Evolutionary conservation across 345 rosid genomes (phyloP), one percentile per base, ranked within the genome.

Genomic region (Cardamine resedifolia): DNA sequence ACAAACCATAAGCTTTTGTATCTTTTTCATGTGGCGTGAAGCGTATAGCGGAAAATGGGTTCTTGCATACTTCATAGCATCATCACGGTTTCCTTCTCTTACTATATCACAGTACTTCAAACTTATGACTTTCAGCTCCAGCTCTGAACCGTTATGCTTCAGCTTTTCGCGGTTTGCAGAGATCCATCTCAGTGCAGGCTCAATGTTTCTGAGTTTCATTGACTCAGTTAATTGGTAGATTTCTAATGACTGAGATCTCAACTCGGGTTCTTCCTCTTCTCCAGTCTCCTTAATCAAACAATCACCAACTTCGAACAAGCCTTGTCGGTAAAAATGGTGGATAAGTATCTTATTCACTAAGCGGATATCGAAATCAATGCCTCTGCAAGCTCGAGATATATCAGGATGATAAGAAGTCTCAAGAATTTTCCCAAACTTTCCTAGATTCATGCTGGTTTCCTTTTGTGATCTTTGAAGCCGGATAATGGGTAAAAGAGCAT

Each of bases 291-390:
- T 77, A 60, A 80, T 74, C 11, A 91, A 74, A 80, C 83, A 85
- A 77, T 94, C 96, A 45, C 97, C 96, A 19, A 88, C 65, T 70
- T 91, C 93, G 77, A 94, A 89, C 79, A 85, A 81, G 21, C 97
- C 96, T 53, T 83, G 85, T 76, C 78, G 77, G 76, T 94, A 89
- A 36, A 88, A 84, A 76, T 91, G 92, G 66, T 74, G 73, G 6
- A 86, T 83, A 82, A 89, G 77, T 64, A 94, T 81, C 70, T 88
- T 84, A 79, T 85, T 86, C 64, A 88, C 79, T 23, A 80, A 62
- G 52, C 72, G 77, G 68, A 68, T 55, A 74, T 91, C 88, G 51
- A 82, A 83, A 55, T 88, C 97, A 68, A 83, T 74, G 73, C 68
- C 85, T 80, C 85, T 87, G 71, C 83, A 83, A 15, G 93, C 88